These are phyloP conservation scores for Trametes punicea DNA, from an alignment of 768 basidiomycete species.

Conservation along the genomic window DNA sequence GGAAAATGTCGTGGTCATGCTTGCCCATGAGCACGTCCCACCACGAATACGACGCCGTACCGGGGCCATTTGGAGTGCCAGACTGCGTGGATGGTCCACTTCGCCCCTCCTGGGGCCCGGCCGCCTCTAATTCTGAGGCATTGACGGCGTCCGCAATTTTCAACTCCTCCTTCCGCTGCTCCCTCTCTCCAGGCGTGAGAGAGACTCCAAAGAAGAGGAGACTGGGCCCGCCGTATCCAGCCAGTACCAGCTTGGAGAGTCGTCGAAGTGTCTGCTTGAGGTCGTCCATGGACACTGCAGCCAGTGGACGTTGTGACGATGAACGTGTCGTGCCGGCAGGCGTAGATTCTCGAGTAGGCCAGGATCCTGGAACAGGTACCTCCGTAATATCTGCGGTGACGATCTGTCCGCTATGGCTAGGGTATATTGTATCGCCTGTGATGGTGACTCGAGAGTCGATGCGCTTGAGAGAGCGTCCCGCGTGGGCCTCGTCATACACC, in stretches of 20 bases:
- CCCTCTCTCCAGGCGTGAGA: slow-evolving; percentile 35
- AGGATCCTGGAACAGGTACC: slow-evolving; percentile 22
- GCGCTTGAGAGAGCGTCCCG: slow-evolving; percentile 2
- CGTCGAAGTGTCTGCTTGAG: slow-evolving; percentile 71
- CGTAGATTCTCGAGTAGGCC: not conserved
- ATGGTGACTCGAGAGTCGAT: slow-evolving; percentile 60
- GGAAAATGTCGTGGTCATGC: slow-evolving; percentile 82
- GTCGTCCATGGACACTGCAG: slow-evolving; percentile 40
- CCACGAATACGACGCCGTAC: slow-evolving; percentile 56
- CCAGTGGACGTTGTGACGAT: not conserved
- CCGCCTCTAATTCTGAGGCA: slow-evolving; percentile 65
- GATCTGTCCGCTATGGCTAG: slow-evolving; percentile 66
- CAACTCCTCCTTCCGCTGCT: slow-evolving; percentile 49
- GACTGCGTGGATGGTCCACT: not conserved
- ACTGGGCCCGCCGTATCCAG: slow-evolving; percentile 80
- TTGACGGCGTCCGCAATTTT: slow-evolving; percentile 64
- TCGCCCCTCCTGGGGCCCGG: not conserved
- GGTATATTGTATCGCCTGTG: slow-evolving; percentile 68
- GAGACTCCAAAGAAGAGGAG: slow-evolving; percentile 78
- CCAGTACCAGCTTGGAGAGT: slow-evolving; percentile 78
- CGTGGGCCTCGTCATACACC: slow-evolving; percentile 42
- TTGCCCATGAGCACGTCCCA: slow-evolving; percentile 79
- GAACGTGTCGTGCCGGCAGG: not conserved
- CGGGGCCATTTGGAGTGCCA: slow-evolving; percentile 3
- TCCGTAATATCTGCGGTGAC: slow-evolving; percentile 82